Evolutionary conservation across 1,139 yeast species (phyloP), one percentile per base, ranked within the genome.

Genomic region (Candida anutae): DNA sequence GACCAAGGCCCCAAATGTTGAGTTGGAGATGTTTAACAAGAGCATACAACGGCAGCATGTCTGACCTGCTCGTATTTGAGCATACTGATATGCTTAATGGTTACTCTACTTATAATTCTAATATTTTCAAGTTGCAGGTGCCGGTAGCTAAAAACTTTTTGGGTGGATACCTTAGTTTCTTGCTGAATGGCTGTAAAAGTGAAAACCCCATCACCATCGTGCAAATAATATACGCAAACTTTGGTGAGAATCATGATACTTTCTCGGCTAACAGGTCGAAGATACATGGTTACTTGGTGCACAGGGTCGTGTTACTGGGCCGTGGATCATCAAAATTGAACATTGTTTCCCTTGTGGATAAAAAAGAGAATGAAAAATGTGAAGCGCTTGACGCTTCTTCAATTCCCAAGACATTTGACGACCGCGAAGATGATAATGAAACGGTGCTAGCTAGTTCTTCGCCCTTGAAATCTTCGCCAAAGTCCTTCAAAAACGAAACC

Each of bases 371-470:
- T 15, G 29, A 30, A 18, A 17, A 15, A 11, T 19, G 16, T 12
- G 13, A 21, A 11, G 16, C 14, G 5, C 16, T 16, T 5, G 5
- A 13, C n/a, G 6, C n/a, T 6, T 10, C 14, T 32, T 29, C 29
- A 23, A 16, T n/a, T 12, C 23, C 13, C 6, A 15, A 13, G 3
- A 20, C 23, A 15, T n/a, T 13, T 6, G 34, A 33, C 4, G 41
- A 36, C 4, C 32, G 35, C 3, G 46, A 42, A n/a, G 67, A 60
- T 34, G 68, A 62, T 25, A 60, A 60, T 37, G 68, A 55, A 27
- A 62, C 68, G 2, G 63, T 58, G 2, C 25, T 58, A n/a, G 68
- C 66, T 1, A 55, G 53, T 30, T 60, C 67, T 1, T 61, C 68
- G 3, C 69, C 67, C 1, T 44, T 37, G 10, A 54, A 51, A 32